These are phyloP conservation scores for Beauveria sp. DNA, from an alignment of 2,329 filamentous ascomycete genomes.

Conservation along the genomic window DNA sequence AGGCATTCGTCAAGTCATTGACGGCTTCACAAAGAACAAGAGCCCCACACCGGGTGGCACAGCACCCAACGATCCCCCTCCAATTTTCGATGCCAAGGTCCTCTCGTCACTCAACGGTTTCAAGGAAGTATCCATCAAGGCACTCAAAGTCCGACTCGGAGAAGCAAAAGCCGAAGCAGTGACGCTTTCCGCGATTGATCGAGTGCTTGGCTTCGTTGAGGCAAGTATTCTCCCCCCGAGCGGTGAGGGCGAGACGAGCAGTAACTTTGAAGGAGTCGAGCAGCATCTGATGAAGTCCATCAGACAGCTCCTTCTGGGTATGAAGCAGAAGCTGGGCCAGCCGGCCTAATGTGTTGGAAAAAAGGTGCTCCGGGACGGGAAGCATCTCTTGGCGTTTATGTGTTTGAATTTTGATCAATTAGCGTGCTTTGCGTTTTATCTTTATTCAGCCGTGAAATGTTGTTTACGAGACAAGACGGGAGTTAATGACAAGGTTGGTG, in stretches of 20 bases:
- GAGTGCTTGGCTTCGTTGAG: conserved; percentile 40
- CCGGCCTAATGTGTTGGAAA: not conserved
- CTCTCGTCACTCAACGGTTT: conserved; percentile 35
- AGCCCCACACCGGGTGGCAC: conserved; percentile 25
- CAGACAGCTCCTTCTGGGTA: conserved; percentile 29
- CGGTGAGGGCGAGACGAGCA: conserved; percentile 24
- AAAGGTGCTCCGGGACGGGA: not conserved
- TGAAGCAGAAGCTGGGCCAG: conserved; percentile 29
- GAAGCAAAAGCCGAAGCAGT: conserved; percentile 37
- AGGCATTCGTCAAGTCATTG: conserved; percentile 34
- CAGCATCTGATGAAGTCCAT: conserved; percentile 34
- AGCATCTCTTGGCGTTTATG: not conserved
- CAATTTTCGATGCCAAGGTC: conserved; percentile 32
- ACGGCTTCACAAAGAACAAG: conserved; percentile 33
- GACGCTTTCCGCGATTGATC: conserved; percentile 42
- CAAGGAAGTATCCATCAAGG: conserved; percentile 37
- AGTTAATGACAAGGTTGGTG: not conserved
- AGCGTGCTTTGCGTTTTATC: conserved; percentile 3
- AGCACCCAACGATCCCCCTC: conserved; percentile 20
- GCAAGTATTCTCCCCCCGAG: conserved; percentile 32
- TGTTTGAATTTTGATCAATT: not conserved
- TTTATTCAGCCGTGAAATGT: conserved; percentile 1
- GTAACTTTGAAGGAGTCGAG: conserved; percentile 32
- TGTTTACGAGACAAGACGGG: not conserved
- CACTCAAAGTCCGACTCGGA: conserved; percentile 33